These are phyloP conservation scores for Passiflora organensis DNA, from an alignment of 345 rosid species.

Conservation along the genomic window DNA sequence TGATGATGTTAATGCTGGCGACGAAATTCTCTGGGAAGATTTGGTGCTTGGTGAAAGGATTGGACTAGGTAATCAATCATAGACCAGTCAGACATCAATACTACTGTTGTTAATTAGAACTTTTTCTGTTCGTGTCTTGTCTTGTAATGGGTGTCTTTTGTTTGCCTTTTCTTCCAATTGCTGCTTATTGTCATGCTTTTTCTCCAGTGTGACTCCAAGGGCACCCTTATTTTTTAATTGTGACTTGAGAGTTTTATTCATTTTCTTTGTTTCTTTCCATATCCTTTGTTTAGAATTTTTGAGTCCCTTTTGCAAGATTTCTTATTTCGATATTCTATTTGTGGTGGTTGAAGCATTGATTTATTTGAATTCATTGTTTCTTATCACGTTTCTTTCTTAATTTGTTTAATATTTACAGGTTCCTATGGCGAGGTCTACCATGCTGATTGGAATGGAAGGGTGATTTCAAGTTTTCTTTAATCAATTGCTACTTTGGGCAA, in stretches of 20 bases:
- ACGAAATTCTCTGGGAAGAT: constrained; percentile 99
- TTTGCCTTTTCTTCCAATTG: neutral
- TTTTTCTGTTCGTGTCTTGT: neutral
- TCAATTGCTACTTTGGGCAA: neutral
- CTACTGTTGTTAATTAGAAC: neutral
- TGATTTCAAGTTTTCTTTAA: constrained; percentile 35
- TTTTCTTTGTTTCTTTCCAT: too few species aligned
- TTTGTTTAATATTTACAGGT: constrained; percentile 33
- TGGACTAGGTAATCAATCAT: constrained; percentile 85
- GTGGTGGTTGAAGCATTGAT: neutral
- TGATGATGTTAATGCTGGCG: constrained; percentile 90
- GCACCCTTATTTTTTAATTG: too few species aligned
- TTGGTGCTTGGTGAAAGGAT: constrained; percentile 92
- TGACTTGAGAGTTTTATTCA: too few species aligned
- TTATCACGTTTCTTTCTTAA: constrained; percentile 17
- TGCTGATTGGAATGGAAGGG: constrained; percentile 99
- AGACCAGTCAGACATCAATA: constrained; percentile 13
- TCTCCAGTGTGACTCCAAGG: neutral
- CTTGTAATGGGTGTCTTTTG: neutral
- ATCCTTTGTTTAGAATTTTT: too few species aligned
- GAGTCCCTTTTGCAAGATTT: too few species aligned
- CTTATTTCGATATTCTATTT: too few species aligned
- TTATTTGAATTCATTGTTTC: too few species aligned
- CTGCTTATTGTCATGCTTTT: neutral
- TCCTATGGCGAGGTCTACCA: constrained; percentile 98